A percentile compares a stretch with the other conserved stretches of the same genome.
phyloP scores from a whole-genome alignment of 176 grass and related monocot species.

The Zizania latifolia region DNA sequence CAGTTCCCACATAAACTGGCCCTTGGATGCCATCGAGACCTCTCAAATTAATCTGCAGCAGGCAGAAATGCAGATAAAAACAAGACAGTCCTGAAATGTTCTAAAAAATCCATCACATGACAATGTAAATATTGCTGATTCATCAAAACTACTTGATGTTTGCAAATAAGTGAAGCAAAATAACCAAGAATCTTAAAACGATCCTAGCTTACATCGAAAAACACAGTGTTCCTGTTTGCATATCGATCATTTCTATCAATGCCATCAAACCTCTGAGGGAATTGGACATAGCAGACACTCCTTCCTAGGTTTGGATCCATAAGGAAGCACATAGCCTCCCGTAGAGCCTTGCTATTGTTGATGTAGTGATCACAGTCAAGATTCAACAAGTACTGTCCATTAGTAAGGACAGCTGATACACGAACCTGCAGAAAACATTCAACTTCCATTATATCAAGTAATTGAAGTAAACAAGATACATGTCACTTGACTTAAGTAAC shows the following conservation, averaged over 20 bases:
- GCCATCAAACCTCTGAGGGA: constrained; percentile 94
- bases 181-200: neutral
- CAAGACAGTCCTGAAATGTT: constrained; percentile 6
- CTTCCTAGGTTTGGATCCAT: constrained; percentile 98
- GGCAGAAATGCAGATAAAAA: constrained; percentile 21
- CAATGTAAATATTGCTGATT: constrained; percentile 12
- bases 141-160: neutral
- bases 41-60: constrained; percentile 92
- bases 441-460: constrained; percentile 26
- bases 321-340: constrained; percentile 99
- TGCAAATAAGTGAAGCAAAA: neutral
- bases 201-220: constrained; percentile 82
- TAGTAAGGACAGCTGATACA: constrained; percentile 97
- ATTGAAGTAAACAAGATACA: constrained; percentile 11
- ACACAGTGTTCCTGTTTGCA: constrained; percentile 93
- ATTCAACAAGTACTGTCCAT: constrained; percentile 95
- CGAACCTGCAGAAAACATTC: constrained; percentile 58
- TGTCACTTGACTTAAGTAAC: neutral
- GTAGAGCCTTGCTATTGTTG: constrained; percentile 92
- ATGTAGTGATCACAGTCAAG: constrained; percentile 99
- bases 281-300: constrained; percentile 87
- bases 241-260: constrained; percentile 97
- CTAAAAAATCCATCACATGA: neutral
- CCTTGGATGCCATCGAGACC: constrained; percentile 97
- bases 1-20: constrained; percentile 94